Base-by-base conservation (phyloP, 352 stramenopile genomes). In the Phytophthora quininea region DNA sequence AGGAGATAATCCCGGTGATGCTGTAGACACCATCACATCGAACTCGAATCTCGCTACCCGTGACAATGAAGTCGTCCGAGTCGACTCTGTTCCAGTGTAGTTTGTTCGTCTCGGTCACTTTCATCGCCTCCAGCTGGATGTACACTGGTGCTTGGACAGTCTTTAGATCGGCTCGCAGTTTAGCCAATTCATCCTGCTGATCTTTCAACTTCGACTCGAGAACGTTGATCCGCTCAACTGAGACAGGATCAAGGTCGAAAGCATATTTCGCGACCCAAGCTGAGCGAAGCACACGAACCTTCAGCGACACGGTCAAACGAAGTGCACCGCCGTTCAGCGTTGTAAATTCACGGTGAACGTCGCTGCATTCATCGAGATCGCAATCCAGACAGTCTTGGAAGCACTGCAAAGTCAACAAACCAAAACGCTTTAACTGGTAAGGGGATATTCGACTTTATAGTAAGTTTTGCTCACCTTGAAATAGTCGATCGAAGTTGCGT, bases 221-320 rank as follows among this genome's bases (percentile, higher is more conserved):
- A 14, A 64, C 15, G 19, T 73, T 43, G 43, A 76, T 61, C 29
- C 60, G 33, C 24, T 76, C 59, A 0, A 67, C 58, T 0, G 64
- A 52, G 0, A 69, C 51, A 9, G 69, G 37, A 32, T 67, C 27
- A 2, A 73, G 59, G 2, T 69, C 46, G 40, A 76, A 76, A 4
- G 46, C 24, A 30, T 59, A 76, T 27, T 45, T 59, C 1, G 42
- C 58, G 3, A 50, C 24, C 56, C 56, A 63, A 10, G 27, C 24
- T 2, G 35, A 63, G 4, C 32, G 35, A 9, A 63, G 12, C 42
- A 63, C 7, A 11, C 14, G 32, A 7, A 63, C 33, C 1, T 29
- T 55, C 9, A 63, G 11, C 10, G 14, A 3, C 14, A 76, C 42
- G 1, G 19, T 15, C 30, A 76, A 51, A 5, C 35, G 37, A 2